phyloP scores from a whole-genome alignment of 2,329 filamentous ascomycete genomes.

The Aspergillus pseudoterreus region DNA sequence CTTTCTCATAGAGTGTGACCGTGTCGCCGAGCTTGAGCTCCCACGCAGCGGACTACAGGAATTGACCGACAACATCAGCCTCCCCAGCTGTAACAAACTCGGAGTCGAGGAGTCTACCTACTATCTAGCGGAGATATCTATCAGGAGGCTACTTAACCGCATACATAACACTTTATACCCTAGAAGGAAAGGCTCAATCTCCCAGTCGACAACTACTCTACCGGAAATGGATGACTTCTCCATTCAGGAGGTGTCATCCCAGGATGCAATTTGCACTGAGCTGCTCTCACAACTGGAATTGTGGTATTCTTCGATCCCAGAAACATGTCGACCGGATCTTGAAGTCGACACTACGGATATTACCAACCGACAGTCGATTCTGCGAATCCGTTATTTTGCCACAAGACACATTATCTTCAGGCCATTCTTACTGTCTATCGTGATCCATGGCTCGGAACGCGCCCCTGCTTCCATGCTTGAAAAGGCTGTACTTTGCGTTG shows the following conservation, averaged over 20 bases:
- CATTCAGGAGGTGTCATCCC: neutral
- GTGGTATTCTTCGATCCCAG: constrained; percentile 1
- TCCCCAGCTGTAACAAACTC: neutral
- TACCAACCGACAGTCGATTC: neutral
- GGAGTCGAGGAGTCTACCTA: neutral
- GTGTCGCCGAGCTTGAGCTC: neutral
- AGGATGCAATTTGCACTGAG: neutral
- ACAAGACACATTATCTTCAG: neutral
- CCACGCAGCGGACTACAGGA: neutral
- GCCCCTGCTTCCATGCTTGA: neutral
- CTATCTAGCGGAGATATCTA: neutral
- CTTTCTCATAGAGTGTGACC: neutral
- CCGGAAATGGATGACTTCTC: neutral
- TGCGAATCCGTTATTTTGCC: constrained; percentile 1
- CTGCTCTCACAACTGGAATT: neutral
- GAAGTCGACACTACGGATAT: neutral
- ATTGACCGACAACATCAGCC: neutral
- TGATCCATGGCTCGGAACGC: neutral
- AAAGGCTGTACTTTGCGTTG: neutral
- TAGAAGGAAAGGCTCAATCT: neutral
- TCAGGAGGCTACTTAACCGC: neutral
- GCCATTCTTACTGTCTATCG: neutral
- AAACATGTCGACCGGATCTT: neutral
- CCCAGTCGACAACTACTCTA: neutral
- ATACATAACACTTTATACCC: constrained; percentile 1